Evolutionary conservation across 768 basidiomycete genomes (phyloP), one percentile per base, ranked within the genome.

Genomic region (Tulasnella sp.): DNA sequence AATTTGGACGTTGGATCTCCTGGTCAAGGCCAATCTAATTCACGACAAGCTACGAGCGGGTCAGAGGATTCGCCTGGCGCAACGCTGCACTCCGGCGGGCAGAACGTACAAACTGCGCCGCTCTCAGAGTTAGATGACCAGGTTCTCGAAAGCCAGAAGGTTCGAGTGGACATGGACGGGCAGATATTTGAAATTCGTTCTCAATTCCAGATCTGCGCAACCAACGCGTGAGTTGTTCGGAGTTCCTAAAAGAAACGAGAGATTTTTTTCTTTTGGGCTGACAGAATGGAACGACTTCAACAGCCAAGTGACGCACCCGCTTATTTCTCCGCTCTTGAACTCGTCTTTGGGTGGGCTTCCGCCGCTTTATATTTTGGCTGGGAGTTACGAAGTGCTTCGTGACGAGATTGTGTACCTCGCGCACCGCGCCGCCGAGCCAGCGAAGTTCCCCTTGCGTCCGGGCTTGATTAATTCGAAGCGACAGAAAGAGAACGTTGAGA

Each of bases 391-490:
- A 85, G 96, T 98, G 0, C 85, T 98, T 71, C 88, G 96, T 77
- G 97, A 99, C 83, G 97, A 98, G 85, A 91, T 95, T 46, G 90
- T 98, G 44, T 98, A 95, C 83, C 86, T 89, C 16, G 96, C 97
- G 0, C 97, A 99, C 83, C 95, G 93, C 83, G 98, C 97, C 44
- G 94, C 95, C 3, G 85, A 94, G 83, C 98, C 98, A 0, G 88
- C 90, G 4, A 88, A 86, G 80, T 97, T 90, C 84, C 93, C 93
- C 2, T 85, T 90, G 18, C 71, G 78, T 36, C 68, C 73, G 5
- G 78, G 48, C 6, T 39, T 79, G 40, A 73, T 79, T 73, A 48
- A 74, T 19, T 48, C 78, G 16, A 34, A 8, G n/a, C 14, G 78
- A 34, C 78, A 79, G 42, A 73, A 18, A 27, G 78, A 79, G 44